Evolutionary conservation across 768 basidiomycete species (phyloP), one percentile per base, ranked within the genome.

Genomic region (Pleurotus giganteus): DNA sequence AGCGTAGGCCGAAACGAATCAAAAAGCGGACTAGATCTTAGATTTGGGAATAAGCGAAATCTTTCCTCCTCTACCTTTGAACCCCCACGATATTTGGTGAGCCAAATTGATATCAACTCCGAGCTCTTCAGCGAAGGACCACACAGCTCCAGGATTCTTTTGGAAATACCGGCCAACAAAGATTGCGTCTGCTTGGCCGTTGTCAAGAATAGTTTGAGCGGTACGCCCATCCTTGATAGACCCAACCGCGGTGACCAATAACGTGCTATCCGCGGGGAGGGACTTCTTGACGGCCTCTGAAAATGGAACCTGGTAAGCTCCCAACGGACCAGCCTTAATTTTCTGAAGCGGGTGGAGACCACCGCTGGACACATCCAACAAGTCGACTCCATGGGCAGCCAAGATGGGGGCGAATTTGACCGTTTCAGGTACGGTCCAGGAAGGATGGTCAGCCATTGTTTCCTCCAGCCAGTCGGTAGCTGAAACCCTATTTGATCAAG

Each of bases 401-500:
- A 92, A 76, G 58, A 84, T 77, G 15, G 74, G 70, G 2, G 84
- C 80, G 21, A 91, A 71, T 28, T 76, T 71, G 21, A 80, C 80
- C 1, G 85, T 88, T 63, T 92, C 90, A 64, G 87, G 82, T 1
- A 79, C 58, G 13, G 79, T 77, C 89, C 91, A 90, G 4, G 81
- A 81, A 9, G 78, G 77, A 57, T 86, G 81, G 55, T 85, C 69
- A 0, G 83, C 81, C 1, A 79, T 67, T 3, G 74, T 71, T 54
- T 80, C 75, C 59, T 85, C 83, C 6, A 88, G 70, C 85, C 89
- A 89, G 55, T 92, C 91, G 0, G 83, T 85, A 1, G 82, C 91
- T 37, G 85, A 86, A 21, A 92, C 69, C 19, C 84, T 83, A 41
- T 26, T 23, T 70, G 54, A 11, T 11, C 36, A 26, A 29, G 29